These are phyloP conservation scores for Garcia nutans DNA, from an alignment of 345 rosid species.

Conservation along the genomic window DNA sequence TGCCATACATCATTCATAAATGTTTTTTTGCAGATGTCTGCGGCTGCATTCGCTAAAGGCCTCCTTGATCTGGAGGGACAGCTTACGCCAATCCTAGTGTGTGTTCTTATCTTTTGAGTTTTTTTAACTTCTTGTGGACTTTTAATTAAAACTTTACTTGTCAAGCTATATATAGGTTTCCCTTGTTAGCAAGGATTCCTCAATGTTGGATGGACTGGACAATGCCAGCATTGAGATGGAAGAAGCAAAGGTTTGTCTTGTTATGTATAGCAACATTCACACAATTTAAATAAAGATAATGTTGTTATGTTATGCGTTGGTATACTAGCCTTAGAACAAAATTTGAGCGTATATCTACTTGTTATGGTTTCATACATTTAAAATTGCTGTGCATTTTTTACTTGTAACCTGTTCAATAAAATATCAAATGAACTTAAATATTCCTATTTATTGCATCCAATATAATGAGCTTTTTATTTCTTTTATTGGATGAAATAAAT, in stretches of 20 bases:
- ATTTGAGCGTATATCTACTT: too few species aligned
- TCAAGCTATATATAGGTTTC: slow-evolving; percentile 65
- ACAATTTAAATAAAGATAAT: background rate
- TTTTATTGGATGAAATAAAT: too few species aligned
- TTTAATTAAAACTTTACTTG: slow-evolving; percentile 25
- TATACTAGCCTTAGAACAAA: background rate
- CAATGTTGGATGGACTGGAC: slow-evolving; percentile 99
- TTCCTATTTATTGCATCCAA: too few species aligned
- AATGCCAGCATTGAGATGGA: slow-evolving; percentile 92
- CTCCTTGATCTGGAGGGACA: slow-evolving; percentile 99
- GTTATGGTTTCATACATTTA: too few species aligned
- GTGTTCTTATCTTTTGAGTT: slow-evolving; percentile 26
- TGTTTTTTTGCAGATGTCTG: slow-evolving; percentile 81
- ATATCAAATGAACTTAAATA: too few species aligned
- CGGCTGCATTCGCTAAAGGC: slow-evolving; percentile 99
- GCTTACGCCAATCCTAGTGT: slow-evolving; percentile 94
- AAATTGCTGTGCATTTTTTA: too few species aligned
- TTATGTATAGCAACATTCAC: background rate
- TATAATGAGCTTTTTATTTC: too few species aligned
- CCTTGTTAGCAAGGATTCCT: slow-evolving; percentile 98
- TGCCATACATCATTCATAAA: slow-evolving; percentile 5
- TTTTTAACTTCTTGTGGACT: slow-evolving; percentile 10
- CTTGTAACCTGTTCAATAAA: too few species aligned
- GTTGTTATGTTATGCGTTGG: background rate
- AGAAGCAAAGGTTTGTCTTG: slow-evolving; percentile 77